Percentiles rank a stretch among this genome's conserved stretches.
These are phyloP conservation scores for Dalbergia cochinchinensis DNA, from an alignment of 306 rosid genomes.

Conservation along the genomic window DNA sequence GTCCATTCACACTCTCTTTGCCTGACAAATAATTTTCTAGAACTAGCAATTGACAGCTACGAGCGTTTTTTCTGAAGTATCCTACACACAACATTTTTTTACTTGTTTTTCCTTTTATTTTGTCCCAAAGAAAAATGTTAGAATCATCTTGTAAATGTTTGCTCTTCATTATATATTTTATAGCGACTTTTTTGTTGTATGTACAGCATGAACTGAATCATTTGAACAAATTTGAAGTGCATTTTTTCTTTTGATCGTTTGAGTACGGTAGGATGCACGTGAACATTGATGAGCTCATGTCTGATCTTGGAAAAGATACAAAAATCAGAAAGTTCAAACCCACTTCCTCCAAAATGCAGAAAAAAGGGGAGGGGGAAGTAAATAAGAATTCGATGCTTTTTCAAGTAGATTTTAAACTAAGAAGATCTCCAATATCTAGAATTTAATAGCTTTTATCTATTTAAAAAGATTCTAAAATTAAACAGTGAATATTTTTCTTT, in stretches of 20 bases:
- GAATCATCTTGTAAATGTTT: not conserved
- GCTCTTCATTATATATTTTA: not conserved
- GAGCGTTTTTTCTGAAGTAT: not conserved
- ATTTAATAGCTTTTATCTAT: no score
- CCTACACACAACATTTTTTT: not conserved
- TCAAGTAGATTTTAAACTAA: not conserved
- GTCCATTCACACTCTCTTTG: not conserved
- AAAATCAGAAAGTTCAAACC: no score
- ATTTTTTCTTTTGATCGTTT: not conserved
- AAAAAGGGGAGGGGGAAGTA: no score
- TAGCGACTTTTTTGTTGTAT: not conserved
- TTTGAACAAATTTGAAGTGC: not conserved
- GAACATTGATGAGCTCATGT: not conserved
- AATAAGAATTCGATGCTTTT: not conserved
- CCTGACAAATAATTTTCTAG: not conserved
- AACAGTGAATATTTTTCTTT: no score
- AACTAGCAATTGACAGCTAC: not conserved
- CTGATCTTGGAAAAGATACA: not conserved
- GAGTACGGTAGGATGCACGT: not conserved
- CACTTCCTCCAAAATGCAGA: no score
- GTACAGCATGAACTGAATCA: not conserved
- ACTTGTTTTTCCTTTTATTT: not conserved
- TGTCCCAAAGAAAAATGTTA: not conserved
- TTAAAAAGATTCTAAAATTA: no score
- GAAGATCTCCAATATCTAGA: not conserved